phyloP scores from a whole-genome alignment of 148 eudicot genomes.

The Suaeda aralocaspica region DNA sequence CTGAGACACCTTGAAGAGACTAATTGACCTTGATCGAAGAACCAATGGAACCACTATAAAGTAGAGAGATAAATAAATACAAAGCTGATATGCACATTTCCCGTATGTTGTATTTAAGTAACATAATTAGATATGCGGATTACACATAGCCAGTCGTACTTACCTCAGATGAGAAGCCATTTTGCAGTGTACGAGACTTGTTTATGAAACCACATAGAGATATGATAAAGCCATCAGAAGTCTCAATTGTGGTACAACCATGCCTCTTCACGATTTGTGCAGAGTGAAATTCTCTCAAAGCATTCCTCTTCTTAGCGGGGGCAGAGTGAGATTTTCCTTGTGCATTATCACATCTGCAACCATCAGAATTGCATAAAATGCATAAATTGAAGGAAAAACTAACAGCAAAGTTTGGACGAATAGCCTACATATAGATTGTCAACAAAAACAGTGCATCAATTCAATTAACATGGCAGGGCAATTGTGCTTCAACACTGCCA shows the following conservation, averaged over 20 bases:
- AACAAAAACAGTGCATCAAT: no score
- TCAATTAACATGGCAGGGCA: no score
- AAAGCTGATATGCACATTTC: no score
- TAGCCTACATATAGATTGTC: no score
- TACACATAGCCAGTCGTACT: not conserved
- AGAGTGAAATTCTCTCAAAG: slow-evolving; percentile 28
- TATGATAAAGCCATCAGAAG: slow-evolving; percentile 51
- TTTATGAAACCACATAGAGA: slow-evolving; percentile 43
- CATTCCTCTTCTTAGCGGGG: slow-evolving; percentile 18
- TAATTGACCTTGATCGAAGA: no score
- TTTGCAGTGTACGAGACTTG: slow-evolving; percentile 41
- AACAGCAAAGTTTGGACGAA: no score
- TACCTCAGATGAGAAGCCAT: slow-evolving; percentile 61
- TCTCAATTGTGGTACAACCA: slow-evolving; percentile 48
- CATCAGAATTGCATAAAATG: not conserved
- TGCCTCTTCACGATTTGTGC: slow-evolving; percentile 36
- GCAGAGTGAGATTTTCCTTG: slow-evolving; percentile 7
- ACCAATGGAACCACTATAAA: no score
- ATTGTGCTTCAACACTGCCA: no score
- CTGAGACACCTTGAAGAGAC: no score
- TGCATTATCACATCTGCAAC: slow-evolving; percentile 12
- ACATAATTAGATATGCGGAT: not conserved
- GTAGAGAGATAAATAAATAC: no score
- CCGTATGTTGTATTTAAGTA: no score
- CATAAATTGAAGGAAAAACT: no score